phyloP scores from a whole-genome alignment of 306 rosid species.

The Hippophae rhamnoides region DNA sequence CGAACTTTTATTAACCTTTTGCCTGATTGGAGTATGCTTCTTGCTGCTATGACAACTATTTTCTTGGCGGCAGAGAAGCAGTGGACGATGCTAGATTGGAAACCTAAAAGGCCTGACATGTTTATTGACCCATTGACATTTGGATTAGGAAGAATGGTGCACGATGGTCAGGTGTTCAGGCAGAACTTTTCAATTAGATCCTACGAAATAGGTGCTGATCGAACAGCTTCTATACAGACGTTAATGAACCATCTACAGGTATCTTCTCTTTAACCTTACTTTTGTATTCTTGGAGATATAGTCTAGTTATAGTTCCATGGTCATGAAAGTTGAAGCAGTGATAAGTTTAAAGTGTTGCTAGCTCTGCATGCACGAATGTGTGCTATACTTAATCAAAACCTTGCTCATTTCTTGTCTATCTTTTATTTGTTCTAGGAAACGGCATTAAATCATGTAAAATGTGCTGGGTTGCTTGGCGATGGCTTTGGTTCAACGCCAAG shows the following conservation, averaged over 20 bases:
- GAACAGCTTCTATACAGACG: constrained; percentile 95
- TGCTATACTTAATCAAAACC: too few relatives aligned
- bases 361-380: too few relatives aligned
- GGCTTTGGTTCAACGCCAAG: constrained; percentile 98
- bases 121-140: constrained; percentile 59
- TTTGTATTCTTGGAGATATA: background rate
- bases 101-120: constrained; percentile 90
- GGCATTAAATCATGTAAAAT: constrained; percentile 93
- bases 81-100: constrained; percentile 99
- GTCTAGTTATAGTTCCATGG: background rate
- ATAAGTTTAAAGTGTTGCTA: background rate
- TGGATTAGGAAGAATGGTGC: constrained; percentile 86
- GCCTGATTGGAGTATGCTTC: constrained; percentile 99
- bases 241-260: constrained; percentile 98
- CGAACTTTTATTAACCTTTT: constrained; percentile 88
- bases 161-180: constrained; percentile 87
- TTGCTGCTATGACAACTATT: constrained; percentile 96
- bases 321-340: background rate
- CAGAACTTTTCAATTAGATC: constrained; percentile 94
- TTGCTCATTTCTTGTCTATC: constrained; percentile 3
- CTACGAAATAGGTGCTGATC: constrained; percentile 98
- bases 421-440: constrained; percentile 60
- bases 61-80: constrained; percentile 99
- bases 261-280: background rate
- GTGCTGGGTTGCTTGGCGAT: constrained; percentile 84